Conservation (phyloP, 2,329 filamentous ascomycete genomes). For the Aspergillus costaricaensis region DNA sequence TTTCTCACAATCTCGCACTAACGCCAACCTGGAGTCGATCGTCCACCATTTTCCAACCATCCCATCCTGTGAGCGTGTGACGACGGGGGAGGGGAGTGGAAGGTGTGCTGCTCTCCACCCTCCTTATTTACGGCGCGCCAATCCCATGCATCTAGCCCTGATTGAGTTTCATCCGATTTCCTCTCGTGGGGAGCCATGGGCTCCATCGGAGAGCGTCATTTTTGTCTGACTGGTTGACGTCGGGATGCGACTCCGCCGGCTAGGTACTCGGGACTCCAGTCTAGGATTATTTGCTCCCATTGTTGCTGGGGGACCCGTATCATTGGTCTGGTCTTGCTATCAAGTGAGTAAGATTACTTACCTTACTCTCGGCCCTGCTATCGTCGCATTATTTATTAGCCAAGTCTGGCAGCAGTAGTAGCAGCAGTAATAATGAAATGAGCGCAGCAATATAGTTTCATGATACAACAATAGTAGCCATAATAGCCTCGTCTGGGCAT, state of each 20-base stretch:
- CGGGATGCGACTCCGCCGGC: conserved; percentile 16
- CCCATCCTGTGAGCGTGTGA: conserved; percentile 2
- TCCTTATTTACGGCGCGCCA: conserved; percentile 15
- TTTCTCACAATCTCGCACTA: conserved; percentile 1
- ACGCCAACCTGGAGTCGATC: conserved; percentile 7
- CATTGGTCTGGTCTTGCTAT: conserved; percentile 2
- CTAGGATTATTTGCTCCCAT: background rate
- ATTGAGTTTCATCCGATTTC: conserved; percentile 25
- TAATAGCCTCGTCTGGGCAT: background rate
- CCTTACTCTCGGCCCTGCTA: background rate
- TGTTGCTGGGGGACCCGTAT: conserved; percentile 1
- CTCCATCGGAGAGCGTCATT: conserved; percentile 22
- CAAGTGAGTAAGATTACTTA: background rate
- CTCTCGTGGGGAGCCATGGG: conserved; percentile 18
- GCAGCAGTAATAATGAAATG: background rate
- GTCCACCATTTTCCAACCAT: background rate
- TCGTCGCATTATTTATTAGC: conserved; percentile 1
- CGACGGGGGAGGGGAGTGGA: background rate
- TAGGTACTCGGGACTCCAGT: conserved; percentile 6
- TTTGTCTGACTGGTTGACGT: conserved; percentile 19
- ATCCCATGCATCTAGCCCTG: conserved; percentile 16
- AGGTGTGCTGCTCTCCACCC: conserved; percentile 10
- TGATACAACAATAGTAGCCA: background rate
- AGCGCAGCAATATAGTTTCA: background rate
- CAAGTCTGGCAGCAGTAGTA: background rate